Conservation (phyloP, 257 asterid genomes). For the Linaria vulgaris region DNA sequence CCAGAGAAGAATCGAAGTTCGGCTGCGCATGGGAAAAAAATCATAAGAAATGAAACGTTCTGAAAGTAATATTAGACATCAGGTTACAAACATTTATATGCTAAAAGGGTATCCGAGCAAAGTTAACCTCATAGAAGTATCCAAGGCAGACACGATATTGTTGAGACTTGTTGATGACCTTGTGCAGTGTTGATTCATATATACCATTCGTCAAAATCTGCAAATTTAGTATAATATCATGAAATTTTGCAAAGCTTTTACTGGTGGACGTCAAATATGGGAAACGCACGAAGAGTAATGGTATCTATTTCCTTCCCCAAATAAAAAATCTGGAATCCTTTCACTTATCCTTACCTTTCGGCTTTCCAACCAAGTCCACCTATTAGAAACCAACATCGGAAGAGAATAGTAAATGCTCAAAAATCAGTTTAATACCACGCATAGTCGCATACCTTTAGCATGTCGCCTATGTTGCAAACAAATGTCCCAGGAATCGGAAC, state of each 20-base stretch:
- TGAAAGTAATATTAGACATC: too few species aligned
- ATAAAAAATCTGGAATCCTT: too few species aligned
- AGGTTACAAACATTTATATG: neutral
- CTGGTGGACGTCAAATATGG: too few species aligned
- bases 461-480: slow-evolving; percentile 90
- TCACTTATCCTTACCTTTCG: too few species aligned
- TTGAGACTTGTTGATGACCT: slow-evolving; percentile 62
- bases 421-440: too few species aligned
- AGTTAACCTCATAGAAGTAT: slow-evolving; percentile 74
- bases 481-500: slow-evolving; percentile 76
- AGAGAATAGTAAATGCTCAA: too few species aligned
- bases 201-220: slow-evolving; percentile 78
- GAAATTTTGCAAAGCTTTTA: neutral
- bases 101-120: neutral
- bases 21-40: slow-evolving; percentile 67
- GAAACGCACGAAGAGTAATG: too few species aligned
- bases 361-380: too few species aligned
- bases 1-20: slow-evolving; percentile 70
- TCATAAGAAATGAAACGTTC: too few species aligned
- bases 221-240: neutral
- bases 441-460: slow-evolving; percentile 82
- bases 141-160: slow-evolving; percentile 80
- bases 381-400: too few species aligned
- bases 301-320: too few species aligned
- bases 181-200: slow-evolving; percentile 85